Base-by-base conservation (phyloP, 345 rosid genomes). In the Salix dunnii region DNA sequence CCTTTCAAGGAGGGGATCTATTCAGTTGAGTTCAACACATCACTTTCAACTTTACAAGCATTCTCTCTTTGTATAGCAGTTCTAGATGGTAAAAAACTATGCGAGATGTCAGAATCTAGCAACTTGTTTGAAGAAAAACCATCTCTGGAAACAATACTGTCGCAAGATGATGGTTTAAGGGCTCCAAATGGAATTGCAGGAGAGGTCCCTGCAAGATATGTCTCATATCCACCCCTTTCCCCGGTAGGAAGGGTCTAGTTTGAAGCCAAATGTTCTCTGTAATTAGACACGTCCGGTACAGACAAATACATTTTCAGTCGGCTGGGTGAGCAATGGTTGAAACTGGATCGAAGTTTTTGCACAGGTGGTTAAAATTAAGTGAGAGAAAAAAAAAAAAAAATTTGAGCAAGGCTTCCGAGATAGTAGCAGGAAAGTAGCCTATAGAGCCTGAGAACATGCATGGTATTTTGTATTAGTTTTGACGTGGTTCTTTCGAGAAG, bases 21-120 rank as follows among this genome's bases (percentile, higher is more conserved):
- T 83, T 89, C 98, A 0, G 92, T 96, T n/a, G 91, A 96, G 84
- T 96, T 91, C 85, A 86, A 79, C 71, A 80, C 99, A 46, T 80
- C 91, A 4, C 86, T 93, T 78, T 82, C 94, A 7, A 84, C 80
- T 77, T 58, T 96, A 81, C 98, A 93, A 87, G 94, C 99, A 72
- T 96, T 96, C 82, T 85, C 98, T 38, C 82, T 89, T 36, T 90
- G 96, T 82, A 83, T 93, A 80, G 91, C 97, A 6, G 84, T 86
- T 77, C 84, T 89, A 74, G 99, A 95, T 62, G 77, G 92, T 76
- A 74, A 83, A 64, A 85, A 83, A 49, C 71, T 77, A 61, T 68
- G 75, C 12, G 80, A 70, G 23, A 16, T 25, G 42, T 10, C 65
- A 31, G 73, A 76, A 25, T 67, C 76, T 51, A 70, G 70, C 66